Evolutionary conservation across 2,329 filamentous ascomycete species (phyloP), one percentile per base, ranked within the genome.

Genomic region (Aulographum hederae): DNA sequence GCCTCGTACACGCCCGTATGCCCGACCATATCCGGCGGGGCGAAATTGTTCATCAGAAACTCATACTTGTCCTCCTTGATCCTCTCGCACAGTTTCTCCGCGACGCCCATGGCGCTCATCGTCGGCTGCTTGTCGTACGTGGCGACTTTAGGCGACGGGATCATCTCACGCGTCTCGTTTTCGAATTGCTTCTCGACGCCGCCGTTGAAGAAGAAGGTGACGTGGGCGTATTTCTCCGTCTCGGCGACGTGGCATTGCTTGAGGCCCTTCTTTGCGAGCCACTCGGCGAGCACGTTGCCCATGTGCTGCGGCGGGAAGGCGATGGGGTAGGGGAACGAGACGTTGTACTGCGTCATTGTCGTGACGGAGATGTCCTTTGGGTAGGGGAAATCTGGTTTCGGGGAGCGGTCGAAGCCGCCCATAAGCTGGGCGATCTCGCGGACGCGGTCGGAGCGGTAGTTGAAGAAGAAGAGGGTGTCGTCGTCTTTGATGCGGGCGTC

Each of bases 31-130:
- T 98, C 89, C 13, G 89, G 89, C 26, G 89, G 89, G 26, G 89
- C 89, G 58, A 98, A 95, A 73, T 98, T 98, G 74, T 95, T 94
- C 89, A 98, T 98, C 56, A 98, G 67, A 51, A 98, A 95, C 50
- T 89, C 84, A 60, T 85, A 94, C 51, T 79, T 73, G 49, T 77
- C 72, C 56, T 91, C 81, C 17, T 57, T 69, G 42, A 98, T 76
- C 36, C 85, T 75, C 66, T 94, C 89, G 54, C 64, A 71, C 37
- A 93, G 78, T 63, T 92, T 86, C 48, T 91, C 69, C 31, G 81
- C 89, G 11, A 98, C 89, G 28, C 68, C 78, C 44, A 76, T 80
- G 42, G 85, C 86, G 47, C 81, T 92, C 89, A 98, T 98, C 60
- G 86, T 81, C 28, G 89, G 89, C 29, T 92, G 76, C 46, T 80